Evolutionary conservation across 1,284 basidiomycete species (phyloP).

Genomic region (Cryptococcus sp.): DNA sequence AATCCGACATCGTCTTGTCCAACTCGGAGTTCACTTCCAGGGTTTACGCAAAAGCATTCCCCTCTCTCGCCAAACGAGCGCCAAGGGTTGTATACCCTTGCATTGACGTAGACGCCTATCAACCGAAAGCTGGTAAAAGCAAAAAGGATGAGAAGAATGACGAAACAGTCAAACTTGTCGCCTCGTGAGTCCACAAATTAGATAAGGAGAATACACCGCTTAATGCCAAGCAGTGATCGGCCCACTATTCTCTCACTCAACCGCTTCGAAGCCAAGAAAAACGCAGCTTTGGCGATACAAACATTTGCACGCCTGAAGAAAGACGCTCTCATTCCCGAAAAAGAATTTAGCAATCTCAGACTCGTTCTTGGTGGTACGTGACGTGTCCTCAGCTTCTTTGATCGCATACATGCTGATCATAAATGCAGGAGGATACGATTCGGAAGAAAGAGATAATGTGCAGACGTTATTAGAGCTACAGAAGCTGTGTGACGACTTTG

Average conservation of each 20-base stretch:
- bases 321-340: conserved; percentile 22
- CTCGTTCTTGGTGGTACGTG: conserved; percentile 72
- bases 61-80: conserved; percentile 60
- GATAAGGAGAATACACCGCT: not conserved
- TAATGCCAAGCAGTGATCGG: conserved; percentile 58
- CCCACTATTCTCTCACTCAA: conserved; percentile 88
- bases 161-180: conserved; percentile 61
- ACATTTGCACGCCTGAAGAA: conserved; percentile 60
- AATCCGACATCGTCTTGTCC: conserved; percentile 85
- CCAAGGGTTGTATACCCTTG: conserved; percentile 88
- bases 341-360: conserved; percentile 52
- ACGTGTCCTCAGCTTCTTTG: too few relatives aligned
- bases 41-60: conserved; percentile 76
- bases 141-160: conserved; percentile 44
- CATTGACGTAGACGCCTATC: conserved; percentile 76
- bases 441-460: conserved; percentile 68
- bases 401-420: not conserved
- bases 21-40: conserved; percentile 88
- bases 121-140: conserved; percentile 31
- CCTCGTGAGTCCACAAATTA: conserved; percentile 62
- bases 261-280: conserved; percentile 96
- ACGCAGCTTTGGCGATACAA: conserved; percentile 75
- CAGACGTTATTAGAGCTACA: conserved; percentile 64
- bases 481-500: conserved; percentile 57
- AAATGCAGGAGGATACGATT: conserved; percentile 71